These are phyloP conservation scores for Penicillium sp. DNA, from an alignment of 2,329 filamentous ascomycete genomes.

Conservation along the genomic window DNA sequence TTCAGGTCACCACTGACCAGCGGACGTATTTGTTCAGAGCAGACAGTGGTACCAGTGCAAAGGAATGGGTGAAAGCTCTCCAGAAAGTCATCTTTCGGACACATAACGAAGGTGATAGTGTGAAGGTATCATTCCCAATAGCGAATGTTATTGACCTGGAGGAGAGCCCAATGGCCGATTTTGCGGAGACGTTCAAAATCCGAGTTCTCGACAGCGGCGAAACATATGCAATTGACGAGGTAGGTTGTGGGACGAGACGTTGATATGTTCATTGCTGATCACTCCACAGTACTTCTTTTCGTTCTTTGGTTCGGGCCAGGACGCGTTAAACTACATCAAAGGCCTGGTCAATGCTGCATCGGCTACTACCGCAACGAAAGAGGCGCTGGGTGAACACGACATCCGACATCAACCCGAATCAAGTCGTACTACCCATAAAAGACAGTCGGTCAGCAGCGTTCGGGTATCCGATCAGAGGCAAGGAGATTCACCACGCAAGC, in stretches of 20 bases:
- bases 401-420: conserved; percentile 18
- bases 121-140: conserved; percentile 91
- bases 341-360: conserved; percentile 67
- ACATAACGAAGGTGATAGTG: conserved; percentile 93
- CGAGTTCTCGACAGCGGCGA: conserved; percentile 91
- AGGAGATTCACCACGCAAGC: conserved; percentile 34
- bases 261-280: conserved; percentile 14
- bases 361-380: conserved; percentile 42
- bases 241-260: conserved; percentile 35
- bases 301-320: conserved; percentile 82
- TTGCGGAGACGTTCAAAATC: conserved; percentile 91
- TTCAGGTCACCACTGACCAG: conserved; percentile 77
- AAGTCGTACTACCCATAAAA: conserved; percentile 15
- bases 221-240: conserved; percentile 92
- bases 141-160: conserved; percentile 89
- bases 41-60: conserved; percentile 81
- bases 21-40: conserved; percentile 84
- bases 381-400: conserved; percentile 16
- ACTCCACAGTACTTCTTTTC: conserved; percentile 86
- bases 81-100: conserved; percentile 94
- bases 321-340: conserved; percentile 76
- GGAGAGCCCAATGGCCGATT: conserved; percentile 83
- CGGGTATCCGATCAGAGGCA: conserved; percentile 12
- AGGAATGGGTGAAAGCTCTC: conserved; percentile 92
- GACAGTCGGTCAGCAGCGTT: conserved; percentile 24